Evolutionary conservation across 148 eudicot genomes (phyloP), one percentile per base, ranked within the genome.

Genomic region (Camellia japonica): DNA sequence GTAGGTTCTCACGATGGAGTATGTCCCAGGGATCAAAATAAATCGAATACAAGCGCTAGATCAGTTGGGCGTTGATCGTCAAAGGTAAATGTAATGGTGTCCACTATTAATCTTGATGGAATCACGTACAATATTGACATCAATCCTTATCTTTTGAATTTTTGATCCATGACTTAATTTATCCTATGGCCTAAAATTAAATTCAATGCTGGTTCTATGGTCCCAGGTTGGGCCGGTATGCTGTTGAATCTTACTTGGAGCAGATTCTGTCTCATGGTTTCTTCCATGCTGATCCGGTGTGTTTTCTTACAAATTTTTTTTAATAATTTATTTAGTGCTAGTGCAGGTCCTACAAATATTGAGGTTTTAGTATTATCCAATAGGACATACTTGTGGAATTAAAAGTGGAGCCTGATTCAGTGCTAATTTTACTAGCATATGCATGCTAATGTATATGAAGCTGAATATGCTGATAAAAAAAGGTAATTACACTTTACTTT

Each of bases 201-300:
- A 19, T 69, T 62, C 75, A 5, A 44, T 78, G 18, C 43, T 74
- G 71, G 62, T 79, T 38, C 46, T 56, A 43, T 74, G 44, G 69
- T 84, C 72, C 63, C 90, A 96, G 99, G 87, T 84, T 96, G 86
- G 87, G 98, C n/a, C 88, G 98, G 41, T 96, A 96, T 88, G 98
- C 99, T 86, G 99, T 96, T 82, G 99, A 96, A 81, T 93, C 98
- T 58, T 95, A 93, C 82, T 85, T 95, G 86, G 98, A 93, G 65
- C 98, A 93, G 80, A 93, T 93, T 79, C 89, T 94, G 78, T 87
- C 98, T 78, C 97, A 93, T 86, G 98, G 98, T 13, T 95, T 95
- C 79, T 95, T 95, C 87, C 98, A 95, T 87, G 98, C 98, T 76
- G 98, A 95, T 78, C 98, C 98, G 63, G 98, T 95, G 81, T 89